Percentiles rank a stretch among this genome's conserved stretches.
phyloP scores from a whole-genome alignment of 2,329 filamentous ascomycete species.

The Curvularia eragrostidis region DNA sequence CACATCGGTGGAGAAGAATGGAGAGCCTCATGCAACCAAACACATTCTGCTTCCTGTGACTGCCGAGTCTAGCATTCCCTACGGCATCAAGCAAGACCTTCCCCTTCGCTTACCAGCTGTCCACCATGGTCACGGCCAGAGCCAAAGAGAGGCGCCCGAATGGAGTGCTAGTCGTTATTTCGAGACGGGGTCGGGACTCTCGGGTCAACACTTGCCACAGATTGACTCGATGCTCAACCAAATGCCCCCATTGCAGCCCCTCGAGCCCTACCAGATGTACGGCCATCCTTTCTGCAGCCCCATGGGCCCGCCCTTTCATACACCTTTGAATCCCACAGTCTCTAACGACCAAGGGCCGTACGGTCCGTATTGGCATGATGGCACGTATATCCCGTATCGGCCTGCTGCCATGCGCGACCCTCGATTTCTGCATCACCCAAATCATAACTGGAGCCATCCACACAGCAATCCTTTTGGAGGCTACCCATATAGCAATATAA shows the following conservation, averaged over 20 bases:
- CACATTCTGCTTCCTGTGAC: constrained; percentile 77
- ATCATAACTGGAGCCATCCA: constrained; percentile 41
- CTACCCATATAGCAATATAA: constrained; percentile 35
- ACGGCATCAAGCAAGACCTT: constrained; percentile 46
- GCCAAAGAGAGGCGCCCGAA: constrained; percentile 35
- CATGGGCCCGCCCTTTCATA: constrained; percentile 45
- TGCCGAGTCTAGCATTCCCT: constrained; percentile 49
- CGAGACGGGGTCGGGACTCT: constrained; percentile 44
- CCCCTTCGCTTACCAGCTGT: constrained; percentile 43
- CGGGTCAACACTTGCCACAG: constrained; percentile 56
- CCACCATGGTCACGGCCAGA: constrained; percentile 23
- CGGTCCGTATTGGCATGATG: constrained; percentile 53
- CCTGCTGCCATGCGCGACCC: constrained; percentile 51
- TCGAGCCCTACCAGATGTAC: constrained; percentile 60
- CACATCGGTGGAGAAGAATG: constrained; percentile 73
- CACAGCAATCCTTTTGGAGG: constrained; percentile 38
- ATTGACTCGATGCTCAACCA: constrained; percentile 69
- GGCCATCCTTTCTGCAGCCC: constrained; percentile 41
- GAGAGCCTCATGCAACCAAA: constrained; percentile 79
- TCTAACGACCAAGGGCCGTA: constrained; percentile 52
- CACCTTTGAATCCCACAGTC: constrained; percentile 47
- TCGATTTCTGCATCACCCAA: constrained; percentile 44
- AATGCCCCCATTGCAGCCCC: constrained; percentile 61
- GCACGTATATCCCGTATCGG: constrained; percentile 50
- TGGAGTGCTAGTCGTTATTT: constrained; percentile 49